Evolutionary conservation across 352 stramenopile genomes (phyloP).

Genomic region (Phytophthora brassicae): DNA sequence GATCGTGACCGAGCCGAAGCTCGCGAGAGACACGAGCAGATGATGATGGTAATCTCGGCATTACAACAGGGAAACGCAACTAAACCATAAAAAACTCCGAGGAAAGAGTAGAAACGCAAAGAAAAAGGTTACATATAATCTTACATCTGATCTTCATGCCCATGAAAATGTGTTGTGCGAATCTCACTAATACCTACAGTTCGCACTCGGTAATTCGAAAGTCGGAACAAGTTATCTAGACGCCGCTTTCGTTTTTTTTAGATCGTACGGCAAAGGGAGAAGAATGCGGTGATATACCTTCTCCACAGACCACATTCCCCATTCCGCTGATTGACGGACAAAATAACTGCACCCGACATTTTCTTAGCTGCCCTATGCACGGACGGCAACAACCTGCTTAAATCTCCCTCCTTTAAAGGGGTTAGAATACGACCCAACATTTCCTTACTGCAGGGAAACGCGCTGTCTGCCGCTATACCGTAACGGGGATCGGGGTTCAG

Average conservation of each 20-base stretch:
- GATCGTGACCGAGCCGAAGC: neutral
- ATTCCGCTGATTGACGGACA: neutral
- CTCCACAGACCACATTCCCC: neutral
- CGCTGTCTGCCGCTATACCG: neutral
- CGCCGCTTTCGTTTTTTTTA: too few species aligned
- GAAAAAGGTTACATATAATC: too few species aligned
- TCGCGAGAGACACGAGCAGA: neutral
- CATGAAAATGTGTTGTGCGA: too few species aligned
- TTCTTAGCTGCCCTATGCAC: neutral
- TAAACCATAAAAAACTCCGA: too few species aligned
- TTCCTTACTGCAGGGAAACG: neutral
- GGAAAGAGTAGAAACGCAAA: too few species aligned
- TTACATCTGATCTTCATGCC: too few species aligned
- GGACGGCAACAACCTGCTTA: neutral
- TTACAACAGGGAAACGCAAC: too few species aligned
- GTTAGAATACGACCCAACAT: neutral
- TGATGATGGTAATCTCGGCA: neutral
- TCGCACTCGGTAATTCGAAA: too few species aligned
- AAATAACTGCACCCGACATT: neutral
- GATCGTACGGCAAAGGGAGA: neutral
- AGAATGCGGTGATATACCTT: neutral
- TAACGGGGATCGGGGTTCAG: neutral
- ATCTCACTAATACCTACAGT: too few species aligned
- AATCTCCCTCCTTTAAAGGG: neutral
- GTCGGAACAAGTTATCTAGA: too few species aligned